phyloP scores from a whole-genome alignment of 1,284 basidiomycete genomes.

The Phellinidium pouzarii region DNA sequence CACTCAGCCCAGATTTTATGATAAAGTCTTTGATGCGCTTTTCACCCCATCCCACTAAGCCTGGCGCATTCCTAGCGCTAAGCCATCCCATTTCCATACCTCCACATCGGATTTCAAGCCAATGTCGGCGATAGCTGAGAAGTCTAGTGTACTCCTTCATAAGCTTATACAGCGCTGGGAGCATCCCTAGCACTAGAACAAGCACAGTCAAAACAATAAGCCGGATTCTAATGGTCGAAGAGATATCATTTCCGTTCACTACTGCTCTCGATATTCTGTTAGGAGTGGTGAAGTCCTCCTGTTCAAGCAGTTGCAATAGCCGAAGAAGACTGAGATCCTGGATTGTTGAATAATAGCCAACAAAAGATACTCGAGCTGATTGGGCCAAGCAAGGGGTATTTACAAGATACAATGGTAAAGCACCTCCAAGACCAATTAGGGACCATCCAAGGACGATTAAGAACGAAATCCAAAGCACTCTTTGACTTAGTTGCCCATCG shows the following conservation, averaged over 20 bases:
- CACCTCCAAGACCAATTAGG: constrained; percentile 56
- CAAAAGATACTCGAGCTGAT: constrained; percentile 39
- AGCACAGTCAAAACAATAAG: constrained; percentile 63
- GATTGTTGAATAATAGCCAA: constrained; percentile 59
- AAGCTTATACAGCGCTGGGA: constrained; percentile 63
- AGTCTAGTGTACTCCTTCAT: constrained; percentile 55
- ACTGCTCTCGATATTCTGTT: constrained; percentile 28
- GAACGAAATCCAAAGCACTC: constrained; percentile 58
- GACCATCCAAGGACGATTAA: constrained; percentile 60
- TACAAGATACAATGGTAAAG: constrained; percentile 66
- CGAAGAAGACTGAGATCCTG: constrained; percentile 71
- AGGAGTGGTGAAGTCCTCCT: constrained; percentile 33
- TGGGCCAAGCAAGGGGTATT: constrained; percentile 59
- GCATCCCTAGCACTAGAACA: constrained; percentile 48
- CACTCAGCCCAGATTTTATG: constrained; percentile 55
- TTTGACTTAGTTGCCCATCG: constrained; percentile 64
- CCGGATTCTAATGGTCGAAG: constrained; percentile 46
- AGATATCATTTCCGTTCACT: constrained; percentile 33
- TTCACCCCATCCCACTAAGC: constrained; percentile 65
- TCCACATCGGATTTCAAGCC: constrained; percentile 56
- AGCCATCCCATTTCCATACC: constrained; percentile 72
- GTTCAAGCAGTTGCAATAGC: constrained; percentile 57
- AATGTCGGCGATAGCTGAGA: constrained; percentile 48
- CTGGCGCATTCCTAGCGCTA: constrained; percentile 49
- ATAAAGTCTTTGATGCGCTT: constrained; percentile 64